Evolutionary conservation across 2,329 filamentous ascomycete species (phyloP).

Genomic region (Penicillium occitanis): DNA sequence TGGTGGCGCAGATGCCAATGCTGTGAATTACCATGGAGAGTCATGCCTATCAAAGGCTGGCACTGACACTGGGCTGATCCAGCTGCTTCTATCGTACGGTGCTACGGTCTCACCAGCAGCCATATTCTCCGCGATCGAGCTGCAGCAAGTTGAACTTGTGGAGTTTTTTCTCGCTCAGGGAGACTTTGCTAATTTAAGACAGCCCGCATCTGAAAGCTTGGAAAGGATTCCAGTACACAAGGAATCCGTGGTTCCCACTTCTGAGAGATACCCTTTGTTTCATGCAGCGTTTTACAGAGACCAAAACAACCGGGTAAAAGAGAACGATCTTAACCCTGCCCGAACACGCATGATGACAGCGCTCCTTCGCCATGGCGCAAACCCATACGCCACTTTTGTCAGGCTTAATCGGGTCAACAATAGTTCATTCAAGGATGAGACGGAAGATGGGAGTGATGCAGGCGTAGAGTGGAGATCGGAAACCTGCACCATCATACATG

Average conservation of each 20-base stretch:
- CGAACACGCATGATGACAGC: slow-evolving; percentile 15
- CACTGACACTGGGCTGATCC: slow-evolving; percentile 2
- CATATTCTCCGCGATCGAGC: slow-evolving; percentile 14
- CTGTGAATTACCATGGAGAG: slow-evolving; percentile 6
- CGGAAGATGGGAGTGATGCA: background rate
- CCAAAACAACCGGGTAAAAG: background rate
- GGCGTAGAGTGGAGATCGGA: background rate
- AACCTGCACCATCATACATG: slow-evolving; percentile 12
- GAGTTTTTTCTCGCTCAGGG: slow-evolving; percentile 4
- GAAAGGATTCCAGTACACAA: background rate
- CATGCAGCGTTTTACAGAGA: slow-evolving; percentile 13
- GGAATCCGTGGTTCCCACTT: background rate
- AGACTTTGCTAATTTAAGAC: slow-evolving; percentile 12
- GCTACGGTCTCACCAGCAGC: slow-evolving; percentile 1
- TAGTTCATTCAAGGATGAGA: background rate
- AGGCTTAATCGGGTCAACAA: background rate
- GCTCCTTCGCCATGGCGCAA: slow-evolving; percentile 22
- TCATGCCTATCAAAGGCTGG: slow-evolving; percentile 11
- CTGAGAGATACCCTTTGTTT: background rate
- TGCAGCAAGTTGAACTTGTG: slow-evolving; percentile 11
- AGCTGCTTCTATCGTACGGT: slow-evolving; percentile 9
- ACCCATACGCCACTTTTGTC: slow-evolving; percentile 22
- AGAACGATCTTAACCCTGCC: background rate
- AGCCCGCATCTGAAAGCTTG: background rate
- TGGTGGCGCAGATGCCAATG: slow-evolving; percentile 10